Evolutionary conservation across 73 alveolate species (phyloP).

Genomic region (Paraurostyla sp.): DNA sequence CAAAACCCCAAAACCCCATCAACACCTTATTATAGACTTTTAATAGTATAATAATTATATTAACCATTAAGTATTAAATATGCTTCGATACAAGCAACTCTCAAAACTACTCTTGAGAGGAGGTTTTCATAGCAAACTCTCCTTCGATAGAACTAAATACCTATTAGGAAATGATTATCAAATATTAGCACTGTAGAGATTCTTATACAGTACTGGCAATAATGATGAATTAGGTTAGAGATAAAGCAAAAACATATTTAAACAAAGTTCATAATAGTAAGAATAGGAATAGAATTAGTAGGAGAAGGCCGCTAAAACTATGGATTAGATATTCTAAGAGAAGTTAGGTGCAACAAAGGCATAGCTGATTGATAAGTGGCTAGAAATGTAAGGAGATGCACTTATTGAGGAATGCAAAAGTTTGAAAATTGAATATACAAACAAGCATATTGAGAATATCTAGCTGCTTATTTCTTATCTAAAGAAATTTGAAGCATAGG

Average conservation of each 20-base stretch:
- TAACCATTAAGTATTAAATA: no score
- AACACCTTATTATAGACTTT: no score
- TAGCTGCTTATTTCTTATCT: background rate
- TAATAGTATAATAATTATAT: no score
- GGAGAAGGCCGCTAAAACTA: background rate
- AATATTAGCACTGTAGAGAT: no score
- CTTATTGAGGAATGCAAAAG: constrained; percentile 1
- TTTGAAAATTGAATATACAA: background rate
- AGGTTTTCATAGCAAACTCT: no score
- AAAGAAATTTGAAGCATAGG: constrained; percentile 1
- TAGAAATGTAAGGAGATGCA: constrained; percentile 14
- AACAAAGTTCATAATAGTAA: background rate
- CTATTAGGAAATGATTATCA: no score
- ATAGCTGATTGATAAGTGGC: constrained; percentile 26
- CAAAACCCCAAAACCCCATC: no score
- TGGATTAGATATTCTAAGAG: background rate
- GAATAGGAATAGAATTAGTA: background rate
- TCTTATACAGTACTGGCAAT: background rate
- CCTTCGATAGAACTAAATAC: no score
- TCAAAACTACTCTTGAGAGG: background rate
- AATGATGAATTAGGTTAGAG: background rate
- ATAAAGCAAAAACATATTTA: background rate
- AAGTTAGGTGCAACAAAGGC: constrained; percentile 1
- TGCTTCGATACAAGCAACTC: constrained; percentile 17
- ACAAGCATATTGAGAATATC: constrained; percentile 34